These are phyloP conservation scores for Tilletia indica DNA, from an alignment of 1,284 basidiomycete species.

Conservation along the genomic window DNA sequence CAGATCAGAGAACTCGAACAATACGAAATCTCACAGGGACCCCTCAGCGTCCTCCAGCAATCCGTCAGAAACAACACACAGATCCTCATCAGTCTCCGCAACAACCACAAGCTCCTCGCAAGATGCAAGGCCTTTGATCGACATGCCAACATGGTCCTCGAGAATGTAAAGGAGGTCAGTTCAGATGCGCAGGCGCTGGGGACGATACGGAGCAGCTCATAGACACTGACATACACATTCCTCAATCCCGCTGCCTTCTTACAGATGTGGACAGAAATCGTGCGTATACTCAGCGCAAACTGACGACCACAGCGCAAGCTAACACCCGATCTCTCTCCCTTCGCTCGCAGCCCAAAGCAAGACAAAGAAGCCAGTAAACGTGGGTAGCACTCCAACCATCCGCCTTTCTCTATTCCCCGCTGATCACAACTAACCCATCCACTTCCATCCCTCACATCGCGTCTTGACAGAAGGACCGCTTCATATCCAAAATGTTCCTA, in stretches of 20 bases:
- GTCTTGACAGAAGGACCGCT: constrained; percentile 65
- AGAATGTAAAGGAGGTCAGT: constrained; percentile 53
- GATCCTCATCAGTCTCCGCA: constrained; percentile 92
- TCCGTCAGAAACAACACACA: constrained; percentile 97
- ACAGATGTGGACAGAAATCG: constrained; percentile 95
- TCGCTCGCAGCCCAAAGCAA: constrained; percentile 76
- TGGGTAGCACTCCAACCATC: constrained; percentile 22
- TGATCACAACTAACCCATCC: too few species aligned
- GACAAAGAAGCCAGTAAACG: constrained; percentile 94
- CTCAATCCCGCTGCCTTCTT: not conserved
- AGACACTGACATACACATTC: too few species aligned
- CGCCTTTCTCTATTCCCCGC: too few species aligned
- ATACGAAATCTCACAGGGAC: constrained; percentile 63
- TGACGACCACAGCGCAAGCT: not conserved
- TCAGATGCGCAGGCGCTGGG: too few species aligned
- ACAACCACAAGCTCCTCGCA: constrained; percentile 97
- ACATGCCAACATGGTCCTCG: constrained; percentile 87
- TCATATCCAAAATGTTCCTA: constrained; percentile 94
- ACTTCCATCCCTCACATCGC: not conserved
- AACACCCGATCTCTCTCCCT: not conserved
- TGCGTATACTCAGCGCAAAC: constrained; percentile 20
- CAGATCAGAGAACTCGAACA: constrained; percentile 94
- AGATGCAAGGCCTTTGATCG: constrained; percentile 98
- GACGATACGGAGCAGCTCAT: too few species aligned
- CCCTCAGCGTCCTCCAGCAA: constrained; percentile 94